Percentiles rank a stretch among this genome's conserved stretches.
phyloP scores from a whole-genome alignment of 371 early-diverging fungal species.

The Aphelidium insulamus region DNA sequence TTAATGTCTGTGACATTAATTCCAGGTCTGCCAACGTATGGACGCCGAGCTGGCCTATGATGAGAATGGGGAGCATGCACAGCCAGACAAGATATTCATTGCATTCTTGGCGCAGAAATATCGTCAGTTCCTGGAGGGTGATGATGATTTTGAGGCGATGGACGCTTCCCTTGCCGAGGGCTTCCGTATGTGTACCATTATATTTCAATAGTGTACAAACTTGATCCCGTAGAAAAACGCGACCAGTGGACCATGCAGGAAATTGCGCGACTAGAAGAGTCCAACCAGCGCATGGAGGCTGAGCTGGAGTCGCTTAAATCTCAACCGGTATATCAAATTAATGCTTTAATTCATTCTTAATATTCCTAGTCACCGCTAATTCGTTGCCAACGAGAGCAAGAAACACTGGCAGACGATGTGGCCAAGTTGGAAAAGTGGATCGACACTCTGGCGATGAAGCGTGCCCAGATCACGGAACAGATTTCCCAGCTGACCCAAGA shows the following conservation, averaged over 20 bases:
- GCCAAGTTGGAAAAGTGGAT: no score
- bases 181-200: slow-evolving; percentile 13
- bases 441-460: no score
- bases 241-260: no score
- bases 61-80: slow-evolving; percentile 5
- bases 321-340: no score
- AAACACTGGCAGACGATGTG: no score
- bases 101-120: slow-evolving; percentile 26
- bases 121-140: slow-evolving; percentile 24
- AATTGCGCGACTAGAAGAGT: no score
- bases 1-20: not conserved
- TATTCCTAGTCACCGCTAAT: not conserved
- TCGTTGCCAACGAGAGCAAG: no score
- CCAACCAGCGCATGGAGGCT: no score
- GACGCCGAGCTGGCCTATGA: slow-evolving; percentile 9
- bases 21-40: slow-evolving; percentile 19
- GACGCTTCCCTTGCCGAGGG: slow-evolving; percentile 19
- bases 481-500: not conserved
- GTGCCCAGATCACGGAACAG: not conserved
- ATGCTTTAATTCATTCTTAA: not conserved
- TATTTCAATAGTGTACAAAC: no score
- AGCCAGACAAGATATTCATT: slow-evolving; percentile 33
- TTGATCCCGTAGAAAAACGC: no score
- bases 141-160: slow-evolving; percentile 29
- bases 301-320: no score